Conservation (phyloP, 75 land plant genomes). For the Pinus albicaulis region DNA sequence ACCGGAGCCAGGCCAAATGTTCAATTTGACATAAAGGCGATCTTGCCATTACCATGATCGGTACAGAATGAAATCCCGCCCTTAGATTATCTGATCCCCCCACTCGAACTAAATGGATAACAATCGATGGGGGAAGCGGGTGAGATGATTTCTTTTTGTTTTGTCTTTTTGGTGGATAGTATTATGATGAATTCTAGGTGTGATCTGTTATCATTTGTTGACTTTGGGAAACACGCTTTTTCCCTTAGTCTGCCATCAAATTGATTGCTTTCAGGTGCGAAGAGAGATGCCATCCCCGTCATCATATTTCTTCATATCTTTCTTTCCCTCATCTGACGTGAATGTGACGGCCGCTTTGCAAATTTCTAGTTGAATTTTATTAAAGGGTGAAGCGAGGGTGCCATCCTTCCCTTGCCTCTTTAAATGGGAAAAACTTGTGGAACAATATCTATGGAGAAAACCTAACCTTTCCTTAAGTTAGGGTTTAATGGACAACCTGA, state of each 20-base stretch:
- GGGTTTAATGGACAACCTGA: no score
- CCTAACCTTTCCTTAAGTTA: no score
- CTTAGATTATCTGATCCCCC: slow-evolving; percentile 6
- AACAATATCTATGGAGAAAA: no score
- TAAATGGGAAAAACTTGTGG: no score
- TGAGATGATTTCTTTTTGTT: slow-evolving; percentile 12
- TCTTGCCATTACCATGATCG: not conserved
- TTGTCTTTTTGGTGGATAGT: not conserved
- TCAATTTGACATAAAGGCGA: slow-evolving; percentile 8
- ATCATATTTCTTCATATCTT: not conserved
- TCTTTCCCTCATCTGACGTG: slow-evolving; percentile 1
- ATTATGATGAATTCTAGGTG: slow-evolving; percentile 9
- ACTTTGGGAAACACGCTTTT: slow-evolving; percentile 7
- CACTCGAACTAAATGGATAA: slow-evolving; percentile 6
- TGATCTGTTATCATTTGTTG: slow-evolving; percentile 8
- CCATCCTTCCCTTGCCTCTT: no score
- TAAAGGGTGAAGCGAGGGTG: no score
- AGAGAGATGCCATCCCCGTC: not conserved
- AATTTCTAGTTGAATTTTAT: no score
- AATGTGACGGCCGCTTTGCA: not conserved
- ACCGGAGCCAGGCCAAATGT: not conserved
- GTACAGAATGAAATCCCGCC: not conserved
- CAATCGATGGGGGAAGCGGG: not conserved
- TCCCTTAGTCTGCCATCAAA: slow-evolving; percentile 5
- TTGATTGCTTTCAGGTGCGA: not conserved